phyloP scores from a whole-genome alignment of 2,329 filamentous ascomycete species.

The Albophoma yamanashiensis region DNA sequence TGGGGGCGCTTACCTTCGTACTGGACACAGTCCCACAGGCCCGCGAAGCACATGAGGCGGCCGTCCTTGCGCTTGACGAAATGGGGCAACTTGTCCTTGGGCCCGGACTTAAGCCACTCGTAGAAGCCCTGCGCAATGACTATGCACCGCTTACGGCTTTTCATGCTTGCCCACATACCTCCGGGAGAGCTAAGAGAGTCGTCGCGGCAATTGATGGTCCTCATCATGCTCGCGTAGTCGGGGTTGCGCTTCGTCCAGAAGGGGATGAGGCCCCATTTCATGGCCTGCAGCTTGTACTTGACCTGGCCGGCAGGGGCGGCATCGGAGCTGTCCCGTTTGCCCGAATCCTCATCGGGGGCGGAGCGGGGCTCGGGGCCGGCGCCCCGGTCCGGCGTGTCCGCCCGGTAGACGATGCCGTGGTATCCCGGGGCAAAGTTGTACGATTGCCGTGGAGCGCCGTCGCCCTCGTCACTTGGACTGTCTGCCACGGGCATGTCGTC shows the following conservation, averaged over 20 bases:
- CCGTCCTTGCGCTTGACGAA: constrained; percentile 76
- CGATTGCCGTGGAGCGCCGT: constrained; percentile 53
- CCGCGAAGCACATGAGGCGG: constrained; percentile 78
- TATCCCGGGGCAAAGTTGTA: constrained; percentile 93
- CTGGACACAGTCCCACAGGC: constrained; percentile 80
- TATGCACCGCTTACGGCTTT: constrained; percentile 77
- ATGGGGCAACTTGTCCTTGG: constrained; percentile 73
- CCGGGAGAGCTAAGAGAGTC: constrained; percentile 67
- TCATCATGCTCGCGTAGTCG: constrained; percentile 66
- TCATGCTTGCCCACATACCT: constrained; percentile 91
- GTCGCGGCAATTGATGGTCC: constrained; percentile 90
- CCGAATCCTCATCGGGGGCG: neutral
- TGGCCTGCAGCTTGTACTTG: constrained; percentile 75
- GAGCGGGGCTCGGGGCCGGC: constrained; percentile 26
- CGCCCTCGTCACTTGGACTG: constrained; percentile 58
- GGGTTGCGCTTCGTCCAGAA: constrained; percentile 86
- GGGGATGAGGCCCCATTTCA: constrained; percentile 93
- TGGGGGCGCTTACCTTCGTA: constrained; percentile 51
- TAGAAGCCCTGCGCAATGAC: constrained; percentile 89
- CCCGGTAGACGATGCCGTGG: constrained; percentile 76
- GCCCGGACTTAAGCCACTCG: constrained; percentile 79
- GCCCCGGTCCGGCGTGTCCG: constrained; percentile 55
- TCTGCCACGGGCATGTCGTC: constrained; percentile 65
- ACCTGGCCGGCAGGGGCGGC: constrained; percentile 13
- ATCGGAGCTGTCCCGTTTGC: neutral